Evolutionary conservation across 2,329 filamentous ascomycete species (phyloP).

Genomic region (Mariannaea sp.): DNA sequence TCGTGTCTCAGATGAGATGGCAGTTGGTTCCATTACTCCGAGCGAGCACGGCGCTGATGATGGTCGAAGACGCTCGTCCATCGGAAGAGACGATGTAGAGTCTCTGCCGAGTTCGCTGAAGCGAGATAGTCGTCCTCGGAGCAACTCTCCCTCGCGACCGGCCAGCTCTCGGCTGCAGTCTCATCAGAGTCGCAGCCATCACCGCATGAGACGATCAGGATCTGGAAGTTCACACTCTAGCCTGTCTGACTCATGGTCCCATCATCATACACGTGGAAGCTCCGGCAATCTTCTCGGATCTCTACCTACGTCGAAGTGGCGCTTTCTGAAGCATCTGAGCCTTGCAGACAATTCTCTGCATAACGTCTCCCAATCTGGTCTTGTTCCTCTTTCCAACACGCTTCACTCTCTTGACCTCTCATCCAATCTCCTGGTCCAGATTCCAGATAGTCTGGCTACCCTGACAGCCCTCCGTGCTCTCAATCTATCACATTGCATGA

Average conservation of each 20-base stretch:
- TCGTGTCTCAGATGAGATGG: slow-evolving; percentile 55
- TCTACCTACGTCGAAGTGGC: slow-evolving; percentile 88
- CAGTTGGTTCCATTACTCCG: slow-evolving; percentile 62
- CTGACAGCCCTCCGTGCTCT: slow-evolving; percentile 87
- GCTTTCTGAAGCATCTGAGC: slow-evolving; percentile 89
- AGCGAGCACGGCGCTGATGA: slow-evolving; percentile 56
- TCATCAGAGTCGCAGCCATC: slow-evolving; percentile 67
- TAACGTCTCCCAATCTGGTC: slow-evolving; percentile 72
- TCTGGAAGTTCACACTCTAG: slow-evolving; percentile 93
- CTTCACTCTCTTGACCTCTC: slow-evolving; percentile 92
- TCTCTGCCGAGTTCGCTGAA: slow-evolving; percentile 48
- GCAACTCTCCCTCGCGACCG: slow-evolving; percentile 81
- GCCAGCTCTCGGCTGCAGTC: slow-evolving; percentile 74
- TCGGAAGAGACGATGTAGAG: slow-evolving; percentile 54
- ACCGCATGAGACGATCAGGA: slow-evolving; percentile 82
- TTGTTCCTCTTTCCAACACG: slow-evolving; percentile 83
- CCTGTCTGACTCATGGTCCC: slow-evolving; percentile 66
- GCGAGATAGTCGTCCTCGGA: slow-evolving; percentile 64
- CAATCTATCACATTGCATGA: slow-evolving; percentile 97
- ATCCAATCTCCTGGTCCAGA: slow-evolving; percentile 89
- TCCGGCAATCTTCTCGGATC: slow-evolving; percentile 78
- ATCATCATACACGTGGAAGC: slow-evolving; percentile 67
- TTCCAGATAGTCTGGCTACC: slow-evolving; percentile 86
- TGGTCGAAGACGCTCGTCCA: slow-evolving; percentile 46
- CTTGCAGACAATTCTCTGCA: slow-evolving; percentile 91